phyloP scores from a whole-genome alignment of 1,139 yeast species.

The Protomyces lactucae-debilis region DNA sequence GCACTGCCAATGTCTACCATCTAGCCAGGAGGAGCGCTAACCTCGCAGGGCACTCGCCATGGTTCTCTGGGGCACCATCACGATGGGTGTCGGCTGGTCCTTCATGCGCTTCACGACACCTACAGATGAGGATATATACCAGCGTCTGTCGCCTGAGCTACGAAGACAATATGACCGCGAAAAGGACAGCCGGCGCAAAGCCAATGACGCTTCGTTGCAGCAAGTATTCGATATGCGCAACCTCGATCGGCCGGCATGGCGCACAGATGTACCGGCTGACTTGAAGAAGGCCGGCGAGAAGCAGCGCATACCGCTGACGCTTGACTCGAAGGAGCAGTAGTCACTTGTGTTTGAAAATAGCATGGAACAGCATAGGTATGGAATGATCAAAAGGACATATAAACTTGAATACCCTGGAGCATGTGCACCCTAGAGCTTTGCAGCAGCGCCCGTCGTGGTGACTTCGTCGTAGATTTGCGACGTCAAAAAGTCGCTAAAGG shows the following conservation, averaged over 20 bases:
- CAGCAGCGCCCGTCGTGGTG: slow-evolving; percentile 28
- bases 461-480: slow-evolving; percentile 37
- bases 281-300: neutral
- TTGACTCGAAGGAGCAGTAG: slow-evolving; percentile 5
- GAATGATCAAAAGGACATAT: too few relatives aligned
- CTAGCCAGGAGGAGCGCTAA: neutral
- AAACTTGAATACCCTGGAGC: neutral
- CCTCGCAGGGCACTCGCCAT: slow-evolving; percentile 14
- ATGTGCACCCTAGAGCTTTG: slow-evolving; percentile 22
- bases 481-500: slow-evolving; percentile 61
- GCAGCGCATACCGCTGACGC: slow-evolving; percentile 5
- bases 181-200: neutral
- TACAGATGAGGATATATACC: slow-evolving; percentile 15
- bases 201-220: slow-evolving; percentile 9
- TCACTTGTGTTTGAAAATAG: neutral
- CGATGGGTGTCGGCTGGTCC: slow-evolving; percentile 23
- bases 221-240: slow-evolving; percentile 20
- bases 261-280: slow-evolving; percentile 20
- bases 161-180: slow-evolving; percentile 20
- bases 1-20: too few relatives aligned
- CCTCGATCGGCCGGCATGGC: slow-evolving; percentile 25
- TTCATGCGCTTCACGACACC: slow-evolving; percentile 24
- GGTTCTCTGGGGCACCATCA: slow-evolving; percentile 23
- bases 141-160: slow-evolving; percentile 15
- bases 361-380: neutral